Conservation (phyloP, 2,329 filamentous ascomycete species). For the Curvularia spicifera region DNA sequence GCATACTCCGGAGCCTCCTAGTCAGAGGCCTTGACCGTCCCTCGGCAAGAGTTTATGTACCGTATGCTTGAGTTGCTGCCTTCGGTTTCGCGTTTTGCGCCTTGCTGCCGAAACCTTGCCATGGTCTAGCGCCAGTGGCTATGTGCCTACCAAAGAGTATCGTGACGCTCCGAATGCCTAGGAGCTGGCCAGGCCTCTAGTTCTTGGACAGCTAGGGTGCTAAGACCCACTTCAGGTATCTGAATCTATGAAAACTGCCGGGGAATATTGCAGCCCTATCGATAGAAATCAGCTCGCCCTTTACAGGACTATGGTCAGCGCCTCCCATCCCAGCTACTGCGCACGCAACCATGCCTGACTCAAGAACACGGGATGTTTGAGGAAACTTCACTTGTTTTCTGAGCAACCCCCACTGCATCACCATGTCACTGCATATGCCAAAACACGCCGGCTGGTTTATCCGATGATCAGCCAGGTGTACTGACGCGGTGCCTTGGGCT, state of each 20-base stretch:
- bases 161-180: conserved; percentile 2
- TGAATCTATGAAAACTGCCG: neutral
- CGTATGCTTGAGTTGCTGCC: conserved; percentile 1
- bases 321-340: neutral
- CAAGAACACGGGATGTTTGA: conserved; percentile 4
- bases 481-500: conserved; percentile 3
- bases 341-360: conserved; percentile 4
- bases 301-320: conserved; percentile 3
- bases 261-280: neutral
- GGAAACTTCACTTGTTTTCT: conserved; percentile 7
- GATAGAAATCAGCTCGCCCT: conserved; percentile 4
- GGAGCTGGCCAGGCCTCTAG: conserved; percentile 6
- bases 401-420: neutral
- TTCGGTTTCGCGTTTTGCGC: conserved; percentile 8
- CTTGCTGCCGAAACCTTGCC: conserved; percentile 13
- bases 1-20: neutral
- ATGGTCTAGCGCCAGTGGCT: conserved; percentile 7
- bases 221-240: conserved; percentile 2
- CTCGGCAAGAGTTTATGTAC: conserved; percentile 2
- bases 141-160: conserved; percentile 7
- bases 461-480: neutral
- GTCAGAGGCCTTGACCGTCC: neutral
- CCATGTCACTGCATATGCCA: neutral
- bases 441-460: conserved; percentile 3
- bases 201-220: neutral